Conservation (phyloP, 345 rosid species). For the Eucalyptus victrix region DNA sequence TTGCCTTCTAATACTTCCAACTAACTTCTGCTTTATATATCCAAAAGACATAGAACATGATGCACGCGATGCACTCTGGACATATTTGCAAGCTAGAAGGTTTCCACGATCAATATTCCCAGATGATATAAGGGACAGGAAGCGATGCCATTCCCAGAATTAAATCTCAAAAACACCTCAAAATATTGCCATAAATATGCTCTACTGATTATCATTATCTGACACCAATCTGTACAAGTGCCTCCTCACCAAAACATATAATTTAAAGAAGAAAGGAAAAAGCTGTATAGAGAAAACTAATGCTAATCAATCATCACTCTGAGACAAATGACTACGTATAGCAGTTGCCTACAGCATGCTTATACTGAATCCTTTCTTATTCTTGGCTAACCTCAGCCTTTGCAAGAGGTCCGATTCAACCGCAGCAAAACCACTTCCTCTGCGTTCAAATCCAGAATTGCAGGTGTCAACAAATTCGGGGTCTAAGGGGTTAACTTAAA, state of each 20-base stretch:
- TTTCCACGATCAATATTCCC: background rate
- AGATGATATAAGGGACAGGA: background rate
- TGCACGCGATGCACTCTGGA: background rate
- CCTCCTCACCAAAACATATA: background rate
- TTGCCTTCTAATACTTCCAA: background rate
- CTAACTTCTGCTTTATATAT: background rate
- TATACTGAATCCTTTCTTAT: background rate
- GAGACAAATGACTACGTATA: background rate
- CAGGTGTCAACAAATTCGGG: background rate
- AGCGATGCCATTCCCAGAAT: background rate
- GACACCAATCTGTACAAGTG: background rate
- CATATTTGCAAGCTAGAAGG: background rate
- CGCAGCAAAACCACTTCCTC: slow-evolving; percentile 8
- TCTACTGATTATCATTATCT: background rate
- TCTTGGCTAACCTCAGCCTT: background rate
- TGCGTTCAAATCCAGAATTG: background rate
- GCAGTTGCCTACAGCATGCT: background rate
- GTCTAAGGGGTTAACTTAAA: background rate
- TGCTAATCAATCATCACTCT: background rate
- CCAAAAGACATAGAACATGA: background rate
- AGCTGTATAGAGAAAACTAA: background rate
- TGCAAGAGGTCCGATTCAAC: background rate
- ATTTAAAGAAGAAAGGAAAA: background rate
- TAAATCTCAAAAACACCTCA: background rate
- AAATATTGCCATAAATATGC: background rate